Evolutionary conservation across 805 yeast species (phyloP).

Genomic region (Saturnispora sekii): DNA sequence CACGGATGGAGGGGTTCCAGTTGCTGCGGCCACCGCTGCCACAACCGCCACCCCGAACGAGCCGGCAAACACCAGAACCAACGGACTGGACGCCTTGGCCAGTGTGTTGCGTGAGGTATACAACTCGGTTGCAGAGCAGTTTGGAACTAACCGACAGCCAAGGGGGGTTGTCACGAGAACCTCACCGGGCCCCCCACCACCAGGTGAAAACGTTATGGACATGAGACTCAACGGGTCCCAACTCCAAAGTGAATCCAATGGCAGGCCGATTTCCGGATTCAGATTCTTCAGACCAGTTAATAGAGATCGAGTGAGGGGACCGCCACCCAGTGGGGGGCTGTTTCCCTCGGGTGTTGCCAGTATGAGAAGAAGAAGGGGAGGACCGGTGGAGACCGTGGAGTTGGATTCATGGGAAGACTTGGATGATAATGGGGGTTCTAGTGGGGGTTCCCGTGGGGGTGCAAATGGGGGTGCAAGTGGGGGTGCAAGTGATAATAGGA

Average conservation of each 20-base stretch:
- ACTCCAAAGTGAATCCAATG: background rate
- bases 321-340: constrained; percentile 6
- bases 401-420: background rate
- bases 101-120: constrained; percentile 6
- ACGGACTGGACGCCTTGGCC: constrained; percentile 6
- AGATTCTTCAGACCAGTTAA: constrained; percentile 4
- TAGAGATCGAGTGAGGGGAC: constrained; percentile 6
- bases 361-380: constrained; percentile 3
- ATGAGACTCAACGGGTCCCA: background rate
- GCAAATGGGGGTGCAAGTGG: background rate
- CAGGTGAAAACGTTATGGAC: background rate
- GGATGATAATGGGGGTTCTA: background rate
- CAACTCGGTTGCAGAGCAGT: constrained; percentile 3
- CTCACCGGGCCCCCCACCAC: background rate
- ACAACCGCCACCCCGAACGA: constrained; percentile 1
- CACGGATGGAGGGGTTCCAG: too few species aligned
- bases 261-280: constrained; percentile 2
- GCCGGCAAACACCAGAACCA: background rate
- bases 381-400: constrained; percentile 4
- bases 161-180: too few species aligned
- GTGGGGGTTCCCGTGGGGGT: background rate
- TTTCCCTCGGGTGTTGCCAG: constrained; percentile 7
- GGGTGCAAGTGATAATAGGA: background rate
- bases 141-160: background rate
- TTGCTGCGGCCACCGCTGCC: too few species aligned